phyloP scores from a whole-genome alignment of 2,329 filamentous ascomycete species.

The Fusarium sp. region DNA sequence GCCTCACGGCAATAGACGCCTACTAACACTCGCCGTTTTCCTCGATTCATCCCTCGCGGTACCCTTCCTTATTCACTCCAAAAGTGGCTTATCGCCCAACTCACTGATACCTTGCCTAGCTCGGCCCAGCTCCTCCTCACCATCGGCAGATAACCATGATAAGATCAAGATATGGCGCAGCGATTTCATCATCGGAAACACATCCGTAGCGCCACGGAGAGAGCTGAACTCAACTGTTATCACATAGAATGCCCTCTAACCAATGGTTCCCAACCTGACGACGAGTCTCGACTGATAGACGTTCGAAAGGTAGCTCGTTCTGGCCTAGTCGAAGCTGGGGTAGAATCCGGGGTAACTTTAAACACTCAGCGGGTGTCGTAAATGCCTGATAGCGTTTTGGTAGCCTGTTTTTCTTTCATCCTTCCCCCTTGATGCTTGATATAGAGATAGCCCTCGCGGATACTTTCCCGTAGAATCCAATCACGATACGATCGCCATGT shows the following conservation, averaged over 20 bases:
- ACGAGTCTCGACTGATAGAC: constrained; percentile 3
- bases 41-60: constrained; percentile 1
- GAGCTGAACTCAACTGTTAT: not conserved
- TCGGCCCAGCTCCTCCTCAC: not conserved
- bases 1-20: not conserved
- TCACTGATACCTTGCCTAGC: not conserved
- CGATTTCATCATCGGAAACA: not conserved
- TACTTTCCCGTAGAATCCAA: constrained; percentile 25
- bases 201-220: not conserved
- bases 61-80: not conserved
- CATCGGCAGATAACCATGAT: not conserved
- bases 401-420: not conserved
- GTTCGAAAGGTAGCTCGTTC: not conserved
- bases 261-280: not conserved
- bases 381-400: not conserved
- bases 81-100: constrained; percentile 1
- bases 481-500: not conserved
- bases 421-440: not conserved
- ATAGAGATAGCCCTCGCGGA: constrained; percentile 9
- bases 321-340: not conserved
- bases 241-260: not conserved
- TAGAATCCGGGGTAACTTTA: not conserved
- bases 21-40: not conserved
- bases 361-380: not conserved
- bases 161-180: not conserved